Evolutionary conservation across 2,329 filamentous ascomycete genomes (phyloP).

Genomic region (Trichoderma atroviride): DNA sequence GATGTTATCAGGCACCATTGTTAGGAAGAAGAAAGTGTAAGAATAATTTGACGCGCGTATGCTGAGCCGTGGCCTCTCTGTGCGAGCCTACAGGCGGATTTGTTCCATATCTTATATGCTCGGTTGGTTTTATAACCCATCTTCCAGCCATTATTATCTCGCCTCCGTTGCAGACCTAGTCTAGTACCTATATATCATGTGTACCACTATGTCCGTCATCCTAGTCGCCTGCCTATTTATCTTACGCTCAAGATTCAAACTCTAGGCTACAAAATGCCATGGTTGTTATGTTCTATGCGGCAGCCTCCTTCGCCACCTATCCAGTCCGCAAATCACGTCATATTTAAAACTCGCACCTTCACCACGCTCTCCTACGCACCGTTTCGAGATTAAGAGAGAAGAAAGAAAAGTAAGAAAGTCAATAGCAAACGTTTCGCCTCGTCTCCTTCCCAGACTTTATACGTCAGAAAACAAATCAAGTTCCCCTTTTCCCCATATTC

Average conservation of each 20-base stretch:
- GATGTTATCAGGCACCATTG: background rate
- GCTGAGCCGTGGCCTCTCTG: background rate
- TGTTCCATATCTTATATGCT: background rate
- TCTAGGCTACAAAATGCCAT: background rate
- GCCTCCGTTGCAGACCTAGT: background rate
- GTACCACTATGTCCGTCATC: background rate
- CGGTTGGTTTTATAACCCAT: background rate
- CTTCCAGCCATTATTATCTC: background rate
- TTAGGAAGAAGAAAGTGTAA: background rate
- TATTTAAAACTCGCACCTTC: conserved; percentile 11
- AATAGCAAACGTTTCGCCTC: conserved; percentile 12
- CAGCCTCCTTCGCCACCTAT: background rate
- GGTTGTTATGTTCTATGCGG: background rate
- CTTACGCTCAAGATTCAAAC: background rate
- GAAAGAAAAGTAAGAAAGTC: background rate
- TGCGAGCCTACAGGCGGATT: background rate
- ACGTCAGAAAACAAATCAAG: background rate
- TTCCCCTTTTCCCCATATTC: conserved; percentile 8
- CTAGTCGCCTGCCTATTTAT: background rate
- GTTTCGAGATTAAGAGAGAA: background rate
- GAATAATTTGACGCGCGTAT: background rate
- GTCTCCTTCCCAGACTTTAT: conserved; percentile 15
- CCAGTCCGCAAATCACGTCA: conserved; percentile 10
- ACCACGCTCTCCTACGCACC: conserved; percentile 13
- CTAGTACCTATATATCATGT: background rate